Evolutionary conservation across 768 basidiomycete genomes (phyloP), one percentile per base, ranked within the genome.

Genomic region (Tulasnella sp.): DNA sequence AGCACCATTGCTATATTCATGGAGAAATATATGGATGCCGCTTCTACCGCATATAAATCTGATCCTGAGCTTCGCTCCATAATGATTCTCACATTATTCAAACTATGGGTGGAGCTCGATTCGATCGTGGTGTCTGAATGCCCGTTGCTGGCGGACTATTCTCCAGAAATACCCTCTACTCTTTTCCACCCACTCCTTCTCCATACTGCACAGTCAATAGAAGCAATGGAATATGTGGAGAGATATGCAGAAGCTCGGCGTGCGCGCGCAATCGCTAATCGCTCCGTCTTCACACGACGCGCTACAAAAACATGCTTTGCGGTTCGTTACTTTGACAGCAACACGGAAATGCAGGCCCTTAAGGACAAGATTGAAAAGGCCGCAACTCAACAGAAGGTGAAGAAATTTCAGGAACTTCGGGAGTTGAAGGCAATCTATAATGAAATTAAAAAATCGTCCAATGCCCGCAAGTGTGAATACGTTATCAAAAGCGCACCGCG

Each of bases 81-180:
- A 2, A 70, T 76, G 66, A 54, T 76, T 35, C 58, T 77, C 41
- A 70, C 69, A 4, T 53, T 69, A 27, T 58, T 75, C 22, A 69
- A 74, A 28, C 63, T 76, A 15, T 76, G 75, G 75, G 62, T 71
- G 1, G 70, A 67, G 0, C 60, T 76, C 4, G 74, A 76, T 55
- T 63, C 55, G 24, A 28, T 69, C 12, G 64, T 59, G 1, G 58
- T 68, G 16, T 31, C 32, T 13, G 59, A 64, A 20, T 59, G 62
- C 32, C 70, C 73, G 3, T 62, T 75, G 8, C 59, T 77, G 4
- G 37, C 37, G 0, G 59, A 68, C 3, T 76, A 73, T 48, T 69
- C 71, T 8, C 73, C 75, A 0, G 73, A 72, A 52, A 58, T 77
- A 0, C 64, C 70, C 0, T 24, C 50, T 2, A 43, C 45, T 2